Evolutionary conservation across 495 filamentous ascomycete genomes (phyloP).

Genomic region (Clavariopsis aquatica): DNA sequence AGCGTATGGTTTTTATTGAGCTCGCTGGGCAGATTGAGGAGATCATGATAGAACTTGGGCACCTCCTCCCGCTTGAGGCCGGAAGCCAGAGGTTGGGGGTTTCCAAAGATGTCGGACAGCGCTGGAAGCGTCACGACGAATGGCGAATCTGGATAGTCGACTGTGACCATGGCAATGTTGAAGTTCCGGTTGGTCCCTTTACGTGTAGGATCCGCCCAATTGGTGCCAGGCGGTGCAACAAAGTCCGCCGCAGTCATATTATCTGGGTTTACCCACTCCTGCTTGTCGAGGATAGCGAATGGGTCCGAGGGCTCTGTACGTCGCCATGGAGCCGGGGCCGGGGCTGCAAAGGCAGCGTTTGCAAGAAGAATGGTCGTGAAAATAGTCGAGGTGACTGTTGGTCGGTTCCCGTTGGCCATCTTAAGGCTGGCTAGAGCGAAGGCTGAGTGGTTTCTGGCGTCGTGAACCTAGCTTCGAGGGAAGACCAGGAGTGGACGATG

Average conservation of each 20-base stretch:
- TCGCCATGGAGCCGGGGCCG: not conserved
- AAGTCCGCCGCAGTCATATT: conserved; percentile 51
- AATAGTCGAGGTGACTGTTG: not conserved
- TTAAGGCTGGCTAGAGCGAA: not conserved
- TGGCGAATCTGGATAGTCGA: conserved; percentile 46
- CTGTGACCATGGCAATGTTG: conserved; percentile 50
- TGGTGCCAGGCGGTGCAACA: conserved; percentile 42
- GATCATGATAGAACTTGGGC: conserved; percentile 47
- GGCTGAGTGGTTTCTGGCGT: not conserved
- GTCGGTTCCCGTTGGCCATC: not conserved
- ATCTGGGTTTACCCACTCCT: conserved; percentile 46
- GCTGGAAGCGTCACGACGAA: conserved; percentile 46
- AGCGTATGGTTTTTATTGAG: conserved; percentile 48
- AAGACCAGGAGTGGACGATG: not conserved
- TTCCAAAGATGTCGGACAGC: conserved; percentile 47
- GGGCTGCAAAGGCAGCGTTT: not conserved
- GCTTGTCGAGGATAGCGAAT: conserved; percentile 1
- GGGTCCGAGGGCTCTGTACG: not conserved
- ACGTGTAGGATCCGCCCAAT: conserved; percentile 43
- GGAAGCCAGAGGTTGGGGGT: conserved; percentile 42
- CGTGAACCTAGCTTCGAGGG: not conserved
- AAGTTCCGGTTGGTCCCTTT: conserved; percentile 45
- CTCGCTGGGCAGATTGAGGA: conserved; percentile 47
- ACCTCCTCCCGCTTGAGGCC: conserved; percentile 44
- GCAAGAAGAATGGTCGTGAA: not conserved